Conservation (phyloP, 495 filamentous ascomycete genomes). For the Symbiotaphrina buchneri region DNA sequence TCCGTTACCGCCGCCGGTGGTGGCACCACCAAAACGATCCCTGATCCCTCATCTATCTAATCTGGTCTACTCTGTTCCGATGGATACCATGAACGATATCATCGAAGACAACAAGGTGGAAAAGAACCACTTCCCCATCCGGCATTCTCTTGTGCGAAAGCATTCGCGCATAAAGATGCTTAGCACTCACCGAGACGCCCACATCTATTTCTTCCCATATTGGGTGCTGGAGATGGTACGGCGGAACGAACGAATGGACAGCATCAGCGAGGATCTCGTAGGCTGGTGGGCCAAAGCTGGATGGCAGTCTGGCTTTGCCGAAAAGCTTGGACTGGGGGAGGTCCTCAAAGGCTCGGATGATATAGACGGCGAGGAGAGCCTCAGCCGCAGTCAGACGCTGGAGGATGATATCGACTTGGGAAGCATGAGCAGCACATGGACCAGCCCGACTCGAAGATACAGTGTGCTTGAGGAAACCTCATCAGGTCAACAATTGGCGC, state of each 20-base stretch:
- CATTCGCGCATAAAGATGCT: slow-evolving; percentile 56
- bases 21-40: slow-evolving; percentile 32
- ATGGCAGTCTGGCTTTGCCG: slow-evolving; percentile 64
- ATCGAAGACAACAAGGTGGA: slow-evolving; percentile 29
- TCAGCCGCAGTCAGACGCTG: slow-evolving; percentile 6
- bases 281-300: slow-evolving; percentile 88
- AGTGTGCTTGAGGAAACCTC: not conserved
- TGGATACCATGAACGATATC: slow-evolving; percentile 65
- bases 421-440: slow-evolving; percentile 30
- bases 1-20: slow-evolving; percentile 29
- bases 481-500: slow-evolving; percentile 1
- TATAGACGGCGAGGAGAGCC: slow-evolving; percentile 13
- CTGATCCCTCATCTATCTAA: slow-evolving; percentile 38
- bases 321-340: slow-evolving; percentile 50
- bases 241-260: slow-evolving; percentile 58
- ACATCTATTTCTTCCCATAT: slow-evolving; percentile 79
- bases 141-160: slow-evolving; percentile 45
- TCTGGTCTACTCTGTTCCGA: slow-evolving; percentile 54
- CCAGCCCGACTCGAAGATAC: slow-evolving; percentile 3
- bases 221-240: slow-evolving; percentile 75
- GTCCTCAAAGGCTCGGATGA: slow-evolving; percentile 26
- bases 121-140: slow-evolving; percentile 43
- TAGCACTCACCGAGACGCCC: slow-evolving; percentile 64
- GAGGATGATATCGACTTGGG: slow-evolving; percentile 42
- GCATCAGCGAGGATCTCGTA: slow-evolving; percentile 74